phyloP scores from a whole-genome alignment of 2,329 filamentous ascomycete species.

The Dryadomyces sulphureus region DNA sequence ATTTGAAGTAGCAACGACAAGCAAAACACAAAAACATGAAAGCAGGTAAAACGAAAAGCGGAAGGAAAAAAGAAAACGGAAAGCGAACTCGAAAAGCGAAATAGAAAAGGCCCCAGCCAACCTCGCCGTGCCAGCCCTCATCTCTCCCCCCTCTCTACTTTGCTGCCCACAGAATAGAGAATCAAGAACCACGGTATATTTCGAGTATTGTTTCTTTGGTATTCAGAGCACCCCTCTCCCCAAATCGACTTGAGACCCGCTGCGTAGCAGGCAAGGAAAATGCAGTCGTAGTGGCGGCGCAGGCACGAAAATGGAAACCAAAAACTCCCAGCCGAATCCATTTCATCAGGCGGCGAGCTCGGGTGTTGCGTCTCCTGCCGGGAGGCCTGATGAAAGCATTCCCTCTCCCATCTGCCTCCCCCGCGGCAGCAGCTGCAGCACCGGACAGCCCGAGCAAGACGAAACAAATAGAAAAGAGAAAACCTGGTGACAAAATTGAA shows the following conservation, averaged over 20 bases:
- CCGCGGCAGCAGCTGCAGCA: neutral
- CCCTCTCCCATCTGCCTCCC: neutral
- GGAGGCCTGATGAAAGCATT: constrained; percentile 4
- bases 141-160: constrained; percentile 2
- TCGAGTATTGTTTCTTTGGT: constrained; percentile 6
- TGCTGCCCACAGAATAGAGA: neutral
- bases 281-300: constrained; percentile 1
- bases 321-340: constrained; percentile 12
- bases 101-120: constrained; percentile 5
- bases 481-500: constrained; percentile 4
- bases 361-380: constrained; percentile 3
- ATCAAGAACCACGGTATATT: constrained; percentile 4
- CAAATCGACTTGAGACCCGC: constrained; percentile 9
- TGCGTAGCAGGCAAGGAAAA: neutral
- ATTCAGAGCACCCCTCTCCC: constrained; percentile 5
- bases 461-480: constrained; percentile 4
- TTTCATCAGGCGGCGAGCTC: constrained; percentile 8
- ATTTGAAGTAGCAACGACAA: neutral
- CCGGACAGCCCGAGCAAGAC: constrained; percentile 6
- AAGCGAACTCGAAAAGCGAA: constrained; percentile 4
- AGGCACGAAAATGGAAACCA: constrained; percentile 8
- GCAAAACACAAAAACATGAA: neutral
- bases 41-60: neutral
- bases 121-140: neutral
- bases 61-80: constrained; percentile 1